Conservation (phyloP, 2,329 filamentous ascomycete genomes). For the Pestalotiopsis sp. region DNA sequence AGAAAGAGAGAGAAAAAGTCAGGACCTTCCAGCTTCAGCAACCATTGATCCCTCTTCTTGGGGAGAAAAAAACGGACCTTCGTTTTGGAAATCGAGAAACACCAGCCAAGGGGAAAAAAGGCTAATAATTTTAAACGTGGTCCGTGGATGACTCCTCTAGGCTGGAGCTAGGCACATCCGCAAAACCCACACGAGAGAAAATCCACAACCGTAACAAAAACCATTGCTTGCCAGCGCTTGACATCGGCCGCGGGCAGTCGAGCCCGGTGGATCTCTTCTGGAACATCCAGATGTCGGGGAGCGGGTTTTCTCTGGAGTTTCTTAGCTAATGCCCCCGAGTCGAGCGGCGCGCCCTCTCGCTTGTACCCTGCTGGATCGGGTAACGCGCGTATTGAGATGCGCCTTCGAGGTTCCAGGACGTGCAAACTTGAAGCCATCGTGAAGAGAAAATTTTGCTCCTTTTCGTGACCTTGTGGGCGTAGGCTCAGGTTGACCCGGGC, state of each 20-base stretch:
- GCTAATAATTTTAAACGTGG: background rate
- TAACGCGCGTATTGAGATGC: background rate
- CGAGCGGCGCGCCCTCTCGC: background rate
- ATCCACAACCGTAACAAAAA: background rate
- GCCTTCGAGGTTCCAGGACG: background rate
- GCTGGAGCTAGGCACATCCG: background rate
- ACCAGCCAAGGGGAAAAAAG: too few relatives aligned
- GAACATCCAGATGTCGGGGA: background rate
- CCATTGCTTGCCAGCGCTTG: background rate
- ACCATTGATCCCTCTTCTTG: background rate
- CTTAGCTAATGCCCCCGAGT: slow-evolving; percentile 8
- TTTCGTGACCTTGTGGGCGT: background rate
- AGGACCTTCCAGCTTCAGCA: background rate
- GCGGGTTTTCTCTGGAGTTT: background rate
- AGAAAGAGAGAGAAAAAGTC: background rate
- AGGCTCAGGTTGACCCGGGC: background rate
- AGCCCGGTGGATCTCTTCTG: background rate
- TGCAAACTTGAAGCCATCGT: slow-evolving; percentile 13
- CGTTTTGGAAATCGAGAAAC: too few relatives aligned
- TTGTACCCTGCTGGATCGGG: slow-evolving; percentile 1
- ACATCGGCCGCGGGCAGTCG: background rate
- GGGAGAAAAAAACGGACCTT: background rate
- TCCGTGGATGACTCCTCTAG: background rate
- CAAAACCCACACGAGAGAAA: background rate
- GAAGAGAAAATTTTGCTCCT: slow-evolving; percentile 12